Evolutionary conservation across 2,329 filamentous ascomycete genomes (phyloP), one percentile per base, ranked within the genome.

Genomic region (Eutypa lata): DNA sequence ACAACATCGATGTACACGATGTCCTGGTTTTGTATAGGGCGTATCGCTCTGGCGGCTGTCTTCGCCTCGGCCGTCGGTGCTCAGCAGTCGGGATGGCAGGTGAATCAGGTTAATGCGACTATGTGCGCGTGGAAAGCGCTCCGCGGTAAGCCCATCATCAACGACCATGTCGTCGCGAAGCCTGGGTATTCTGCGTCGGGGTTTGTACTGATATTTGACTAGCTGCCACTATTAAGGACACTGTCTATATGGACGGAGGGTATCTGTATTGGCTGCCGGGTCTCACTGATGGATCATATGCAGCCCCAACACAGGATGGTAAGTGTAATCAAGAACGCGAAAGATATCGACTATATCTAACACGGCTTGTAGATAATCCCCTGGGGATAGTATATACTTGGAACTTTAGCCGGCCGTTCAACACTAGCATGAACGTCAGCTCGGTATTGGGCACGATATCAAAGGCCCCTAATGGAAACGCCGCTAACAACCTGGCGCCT

Each of bases 181-280:
- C 2, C 33, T 22, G 16, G n/a, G 4, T 18, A 31, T n/a, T 6
- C 19, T 35, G 2, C 4, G 33, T 21, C 66, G 69, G 45, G 37
- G 3, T 24, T 18, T 14, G 18, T 49, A 47, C 55, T 63, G 74
- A 59, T 70, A 14, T 69, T 75, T 71, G 74, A 75, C 24, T 60
- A 86, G 84, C 77, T 56, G 77, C 79, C 37, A 68, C 84, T 2
- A 68, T 88, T 35, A 77, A 78, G 42, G 83, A 89, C 60, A 84
- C 78, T 2, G 69, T 88, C 16, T 89, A 87, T 62, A 66, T 89
- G 21, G 85, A 89, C 64, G 86, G 86, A 37, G 86, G 86, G 3
- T 57, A 65, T 42, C 65, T 86, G 11, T 74, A 57, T 54, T 88
- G 84, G 83, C 57, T 69, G 33, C 74, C 76, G 2, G 77, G 76